Evolutionary conservation across 1,284 basidiomycete species (phyloP), one percentile per base, ranked within the genome.

Genomic region (Ustilago vetiveriae): DNA sequence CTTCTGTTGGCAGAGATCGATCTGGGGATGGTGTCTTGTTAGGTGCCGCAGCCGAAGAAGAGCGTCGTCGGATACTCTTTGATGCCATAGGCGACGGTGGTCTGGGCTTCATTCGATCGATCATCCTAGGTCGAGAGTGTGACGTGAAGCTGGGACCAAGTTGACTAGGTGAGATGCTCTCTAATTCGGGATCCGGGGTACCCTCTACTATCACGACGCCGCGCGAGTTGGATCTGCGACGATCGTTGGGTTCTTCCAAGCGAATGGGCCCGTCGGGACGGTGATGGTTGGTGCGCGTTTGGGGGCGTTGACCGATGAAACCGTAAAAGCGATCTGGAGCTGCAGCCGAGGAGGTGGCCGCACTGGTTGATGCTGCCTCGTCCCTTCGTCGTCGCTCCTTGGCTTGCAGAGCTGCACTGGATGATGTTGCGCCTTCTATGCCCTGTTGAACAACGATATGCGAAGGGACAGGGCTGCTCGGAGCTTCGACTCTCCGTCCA

Each of bases 41-140:
- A 14, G 21, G 10, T 13, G 37, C 21, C 8, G 35, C 17, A 13
- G 44, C 35, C 4, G 46, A 47, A 6, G 48, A n/a, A 22, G 50
- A 26, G 14, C 3, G 13, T 17, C n/a, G 23, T 17, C 22, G 42
- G 7, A 39, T 9, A 3, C 6, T 3, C 10, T 39, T n/a, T 11
- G 24, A 24, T 16, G 17, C 19, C 6, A 13, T 36, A 9, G 57
- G 24, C 23, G 58, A 50, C 19, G 30, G 11, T 1, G 6, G 3
- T 22, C 22, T 48, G 1, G 43, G 17, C 10, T 56, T 50, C 59
- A 63, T 63, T 23, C 59, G 59, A 3, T 32, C 24, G 41, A 46
- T 35, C 16, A 63, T 27, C 37, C 41, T 54, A 26, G 24, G 2
- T 2, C 23, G 30, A 11, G 40, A 19, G 24, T 41, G 33, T 27